Evolutionary conservation across 345 rosid genomes (phyloP), one percentile per base, ranked within the genome.

Genomic region (Salix brachista): DNA sequence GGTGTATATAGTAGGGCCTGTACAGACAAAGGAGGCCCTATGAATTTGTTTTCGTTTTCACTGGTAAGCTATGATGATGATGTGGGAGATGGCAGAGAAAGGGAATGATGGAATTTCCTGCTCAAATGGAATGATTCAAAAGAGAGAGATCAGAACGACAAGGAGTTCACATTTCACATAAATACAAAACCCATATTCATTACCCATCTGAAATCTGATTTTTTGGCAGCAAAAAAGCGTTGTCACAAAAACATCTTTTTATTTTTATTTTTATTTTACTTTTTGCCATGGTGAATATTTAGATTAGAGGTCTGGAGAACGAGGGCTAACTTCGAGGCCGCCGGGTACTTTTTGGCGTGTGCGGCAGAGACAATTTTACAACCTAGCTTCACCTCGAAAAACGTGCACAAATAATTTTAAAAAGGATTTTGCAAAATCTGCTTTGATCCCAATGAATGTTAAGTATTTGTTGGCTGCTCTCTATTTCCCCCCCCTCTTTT

Each of bases 101-200:
- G 73, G 68, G 84, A 80, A 82, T 82, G 84, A 80, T 82, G 85
- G 58, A 44, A 80, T 61, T 80, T 75, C 79, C 85, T 82, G 85
- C 72, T 62, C 62, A 74, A 58, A 64, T 77, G 78, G 80, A 85
- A 78, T 78, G 74, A 85, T 81, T 77, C 66, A 37, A 32, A 28
- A 42, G 72, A 69, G 9, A 42, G 25, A 23, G 23, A n/a, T n/a
- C 26, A 54, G 25, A 8, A 5, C 14, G 5, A 12, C 14, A 56
- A 54, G n/a, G 7, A 19, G 5, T 2, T 18, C 7, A 36, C 50
- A 13, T 13, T 46, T 14, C 50, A 46, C 50, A 46, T 46, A 46
- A 46, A 46, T 41, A 41, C 44, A 41, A 41, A 41, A 41, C 44
- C 44, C 44, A 41, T 41, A 41, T 41, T 41, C 12, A 41, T 41